Conservation (phyloP, 2,329 filamentous ascomycete species). For the Fusarium fujikuroi region DNA sequence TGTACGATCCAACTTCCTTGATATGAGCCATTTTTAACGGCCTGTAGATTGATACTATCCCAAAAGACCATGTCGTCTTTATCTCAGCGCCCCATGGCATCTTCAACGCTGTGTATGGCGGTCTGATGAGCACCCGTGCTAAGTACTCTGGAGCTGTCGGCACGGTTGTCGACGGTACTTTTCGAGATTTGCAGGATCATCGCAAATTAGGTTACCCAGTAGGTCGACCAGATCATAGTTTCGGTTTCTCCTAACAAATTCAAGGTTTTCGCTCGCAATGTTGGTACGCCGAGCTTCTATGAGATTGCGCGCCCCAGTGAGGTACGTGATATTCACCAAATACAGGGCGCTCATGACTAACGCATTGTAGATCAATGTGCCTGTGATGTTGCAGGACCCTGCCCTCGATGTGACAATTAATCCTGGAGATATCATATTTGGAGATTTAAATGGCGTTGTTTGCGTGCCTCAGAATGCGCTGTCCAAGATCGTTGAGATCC, state of each 20-base stretch:
- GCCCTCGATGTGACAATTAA: background rate
- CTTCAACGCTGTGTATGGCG: constrained; percentile 28
- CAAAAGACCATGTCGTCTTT: constrained; percentile 13
- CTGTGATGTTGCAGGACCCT: constrained; percentile 16
- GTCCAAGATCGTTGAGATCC: constrained; percentile 1
- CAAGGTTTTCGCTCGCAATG: constrained; percentile 10
- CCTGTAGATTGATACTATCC: background rate
- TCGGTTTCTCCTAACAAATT: accelerated
- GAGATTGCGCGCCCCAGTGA: constrained; percentile 11
- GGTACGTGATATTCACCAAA: background rate
- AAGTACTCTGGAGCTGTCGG: constrained; percentile 11
- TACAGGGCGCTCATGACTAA: accelerated
- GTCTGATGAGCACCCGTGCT: constrained; percentile 24
- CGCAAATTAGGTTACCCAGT: constrained; percentile 17
- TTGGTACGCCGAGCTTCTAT: constrained; percentile 9
- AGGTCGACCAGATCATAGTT: accelerated
- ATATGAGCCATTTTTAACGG: accelerated
- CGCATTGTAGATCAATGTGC: background rate
- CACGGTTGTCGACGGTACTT: constrained; percentile 16
- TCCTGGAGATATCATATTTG: constrained; percentile 10
- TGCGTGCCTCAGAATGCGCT: constrained; percentile 11
- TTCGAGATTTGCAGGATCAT: constrained; percentile 34
- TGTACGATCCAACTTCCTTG: background rate
- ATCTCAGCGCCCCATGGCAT: constrained; percentile 13
- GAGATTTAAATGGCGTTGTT: constrained; percentile 17